A percentile compares a stretch with the other conserved stretches of the same genome.
Evolutionary conservation across 441 rosid species (phyloP).

Genomic region (Populus hybrid): DNA sequence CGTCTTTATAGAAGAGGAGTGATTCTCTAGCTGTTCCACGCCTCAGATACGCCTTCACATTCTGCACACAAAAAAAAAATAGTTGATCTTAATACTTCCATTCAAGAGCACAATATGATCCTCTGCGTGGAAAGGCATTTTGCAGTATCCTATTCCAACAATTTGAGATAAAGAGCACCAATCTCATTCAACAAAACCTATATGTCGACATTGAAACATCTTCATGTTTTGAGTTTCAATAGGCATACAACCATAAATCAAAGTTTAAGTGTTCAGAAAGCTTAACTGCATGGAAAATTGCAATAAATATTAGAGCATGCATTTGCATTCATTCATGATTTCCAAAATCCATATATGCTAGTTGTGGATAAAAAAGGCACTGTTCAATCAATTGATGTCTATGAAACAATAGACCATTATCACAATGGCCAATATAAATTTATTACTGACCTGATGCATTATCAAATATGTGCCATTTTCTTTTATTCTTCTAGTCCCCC

Average conservation of each 20-base stretch:
- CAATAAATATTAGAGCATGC: neutral
- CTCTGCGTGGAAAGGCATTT: neutral
- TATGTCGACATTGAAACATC: neutral
- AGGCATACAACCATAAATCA: neutral
- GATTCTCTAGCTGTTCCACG: conserved; percentile 96
- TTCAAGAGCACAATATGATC: neutral
- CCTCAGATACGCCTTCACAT: conserved; percentile 91
- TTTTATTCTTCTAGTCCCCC: neutral
- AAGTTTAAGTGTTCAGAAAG: too few relatives aligned
- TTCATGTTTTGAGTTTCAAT: neutral
- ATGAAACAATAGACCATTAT: neutral
- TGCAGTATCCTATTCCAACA: neutral
- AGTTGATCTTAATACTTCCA: conserved; percentile 2
- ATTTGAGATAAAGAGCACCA: neutral
- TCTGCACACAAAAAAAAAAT: conserved; percentile 39
- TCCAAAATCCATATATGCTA: neutral
- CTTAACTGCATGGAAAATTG: neutral
- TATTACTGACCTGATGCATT: neutral
- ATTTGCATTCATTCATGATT: neutral
- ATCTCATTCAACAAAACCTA: neutral
- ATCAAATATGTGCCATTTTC: neutral
- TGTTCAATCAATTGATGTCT: neutral
- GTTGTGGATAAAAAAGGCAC: neutral
- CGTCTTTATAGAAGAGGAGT: conserved; percentile 69
- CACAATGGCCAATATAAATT: neutral